These are phyloP conservation scores for Alternaria brassicae DNA, from an alignment of 2,329 filamentous ascomycete genomes.

Conservation along the genomic window DNA sequence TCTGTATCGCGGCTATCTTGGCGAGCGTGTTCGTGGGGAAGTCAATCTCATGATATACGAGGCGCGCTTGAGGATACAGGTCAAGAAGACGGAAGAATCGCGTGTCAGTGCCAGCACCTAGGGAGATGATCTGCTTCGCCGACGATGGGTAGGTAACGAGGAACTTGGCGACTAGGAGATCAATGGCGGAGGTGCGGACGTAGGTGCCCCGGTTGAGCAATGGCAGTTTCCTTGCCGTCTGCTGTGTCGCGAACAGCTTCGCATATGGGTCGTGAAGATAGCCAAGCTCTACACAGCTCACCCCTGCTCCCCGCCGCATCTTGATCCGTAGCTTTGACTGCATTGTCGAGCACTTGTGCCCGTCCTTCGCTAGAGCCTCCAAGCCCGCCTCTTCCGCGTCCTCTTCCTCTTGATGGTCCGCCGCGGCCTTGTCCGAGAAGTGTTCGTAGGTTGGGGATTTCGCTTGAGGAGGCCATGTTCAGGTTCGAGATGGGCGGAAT, in stretches of 20 bases:
- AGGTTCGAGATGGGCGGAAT: constrained; percentile 26
- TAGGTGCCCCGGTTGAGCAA: constrained; percentile 99
- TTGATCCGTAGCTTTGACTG: constrained; percentile 87
- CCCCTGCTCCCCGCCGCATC: constrained; percentile 85
- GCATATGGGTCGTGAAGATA: constrained; percentile 88
- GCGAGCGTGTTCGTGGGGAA: constrained; percentile 75
- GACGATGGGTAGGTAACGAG: constrained; percentile 56
- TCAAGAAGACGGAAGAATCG: constrained; percentile 78
- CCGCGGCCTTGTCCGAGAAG: constrained; percentile 60
- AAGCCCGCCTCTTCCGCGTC: constrained; percentile 47
- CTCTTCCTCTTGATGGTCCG: constrained; percentile 58
- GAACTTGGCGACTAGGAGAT: constrained; percentile 77
- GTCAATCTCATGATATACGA: constrained; percentile 92
- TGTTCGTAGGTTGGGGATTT: constrained; percentile 80
- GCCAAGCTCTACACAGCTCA: constrained; percentile 85
- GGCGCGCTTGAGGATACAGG: constrained; percentile 48
- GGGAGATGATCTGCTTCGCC: constrained; percentile 81
- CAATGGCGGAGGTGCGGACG: constrained; percentile 82
- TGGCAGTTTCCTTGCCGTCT: constrained; percentile 72
- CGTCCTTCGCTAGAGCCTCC: constrained; percentile 38
- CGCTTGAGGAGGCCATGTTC: constrained; percentile 68
- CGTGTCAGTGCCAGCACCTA: constrained; percentile 94
- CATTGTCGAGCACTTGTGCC: constrained; percentile 66
- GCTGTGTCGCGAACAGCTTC: constrained; percentile 67
- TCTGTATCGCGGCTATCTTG: constrained; percentile 63